Evolutionary conservation across 1,284 basidiomycete genomes (phyloP).

Genomic region (Irpex sp.): DNA sequence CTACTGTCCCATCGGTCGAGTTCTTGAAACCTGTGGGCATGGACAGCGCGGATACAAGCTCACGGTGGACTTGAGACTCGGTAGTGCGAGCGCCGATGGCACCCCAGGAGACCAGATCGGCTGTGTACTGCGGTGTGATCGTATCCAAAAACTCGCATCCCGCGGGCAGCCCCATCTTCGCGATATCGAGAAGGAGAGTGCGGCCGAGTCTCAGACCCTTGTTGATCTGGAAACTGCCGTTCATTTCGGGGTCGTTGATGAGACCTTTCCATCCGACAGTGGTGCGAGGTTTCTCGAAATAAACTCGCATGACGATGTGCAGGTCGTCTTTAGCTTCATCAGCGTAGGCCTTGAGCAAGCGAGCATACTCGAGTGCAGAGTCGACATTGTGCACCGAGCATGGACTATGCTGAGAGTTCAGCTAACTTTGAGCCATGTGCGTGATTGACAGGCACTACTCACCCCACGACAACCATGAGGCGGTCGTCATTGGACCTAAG

Average conservation of each 20-base stretch:
- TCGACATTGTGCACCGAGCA: constrained; percentile 94
- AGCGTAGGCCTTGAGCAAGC: constrained; percentile 84
- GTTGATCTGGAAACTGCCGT: constrained; percentile 97
- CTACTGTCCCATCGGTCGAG: constrained; percentile 81
- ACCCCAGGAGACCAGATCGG: constrained; percentile 93
- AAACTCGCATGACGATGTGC: constrained; percentile 96
- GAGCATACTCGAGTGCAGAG: constrained; percentile 88
- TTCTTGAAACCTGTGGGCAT: constrained; percentile 92
- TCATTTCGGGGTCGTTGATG: constrained; percentile 92
- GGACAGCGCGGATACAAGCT: constrained; percentile 86
- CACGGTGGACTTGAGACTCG: constrained; percentile 93
- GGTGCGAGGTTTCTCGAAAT: constrained; percentile 94
- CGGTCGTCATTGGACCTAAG: constrained; percentile 90
- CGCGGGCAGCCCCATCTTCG: constrained; percentile 90
- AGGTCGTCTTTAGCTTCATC: constrained; percentile 87
- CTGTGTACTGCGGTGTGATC: constrained; percentile 89
- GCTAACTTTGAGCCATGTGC: constrained; percentile 11
- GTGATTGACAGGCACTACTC: constrained; percentile 33
- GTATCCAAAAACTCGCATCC: constrained; percentile 96
- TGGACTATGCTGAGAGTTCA: constrained; percentile 60
- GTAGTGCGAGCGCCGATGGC: constrained; percentile 98
- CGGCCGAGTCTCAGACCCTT: constrained; percentile 91
- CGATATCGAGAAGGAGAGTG: constrained; percentile 91
- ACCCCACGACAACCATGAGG: constrained; percentile 90
- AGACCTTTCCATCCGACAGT: constrained; percentile 93